phyloP scores from a whole-genome alignment of 2,329 filamentous ascomycete species.

The Pezicula rhizophila region DNA sequence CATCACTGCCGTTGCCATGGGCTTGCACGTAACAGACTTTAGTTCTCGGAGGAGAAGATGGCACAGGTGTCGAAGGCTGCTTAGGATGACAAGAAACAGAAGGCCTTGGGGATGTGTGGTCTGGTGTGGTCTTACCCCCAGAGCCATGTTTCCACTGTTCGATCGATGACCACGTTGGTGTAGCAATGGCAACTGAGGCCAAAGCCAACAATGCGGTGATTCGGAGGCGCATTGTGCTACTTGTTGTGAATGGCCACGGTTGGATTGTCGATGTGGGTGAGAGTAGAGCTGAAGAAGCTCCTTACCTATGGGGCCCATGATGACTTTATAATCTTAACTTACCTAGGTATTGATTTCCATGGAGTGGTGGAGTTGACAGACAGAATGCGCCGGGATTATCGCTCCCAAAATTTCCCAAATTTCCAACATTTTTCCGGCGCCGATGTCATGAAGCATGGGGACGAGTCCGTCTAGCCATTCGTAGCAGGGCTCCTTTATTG shows the following conservation, averaged over 20 bases:
- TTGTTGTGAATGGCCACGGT: too few relatives aligned
- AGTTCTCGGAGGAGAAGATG: conserved; percentile 12
- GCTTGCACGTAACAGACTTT: conserved; percentile 23
- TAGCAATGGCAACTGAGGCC: conserved; percentile 16
- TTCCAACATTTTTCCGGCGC: conserved; percentile 17
- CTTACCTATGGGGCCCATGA: conserved; percentile 5
- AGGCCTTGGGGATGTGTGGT: conserved; percentile 20
- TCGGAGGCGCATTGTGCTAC: conserved; percentile 21
- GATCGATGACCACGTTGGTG: conserved; percentile 13
- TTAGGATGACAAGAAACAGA: conserved; percentile 17
- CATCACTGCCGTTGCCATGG: conserved; percentile 22
- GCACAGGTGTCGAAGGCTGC: conserved; percentile 10
- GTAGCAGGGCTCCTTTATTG: too few relatives aligned
- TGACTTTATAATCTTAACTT: conserved; percentile 5
- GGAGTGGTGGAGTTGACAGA: not conserved
- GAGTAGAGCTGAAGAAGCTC: not conserved
- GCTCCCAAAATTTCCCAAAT: conserved; percentile 5
- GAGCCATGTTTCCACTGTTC: conserved; percentile 10
- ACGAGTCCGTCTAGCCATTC: too few relatives aligned
- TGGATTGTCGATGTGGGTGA: not conserved
- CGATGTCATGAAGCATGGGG: not conserved
- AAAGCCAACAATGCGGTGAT: conserved; percentile 14
- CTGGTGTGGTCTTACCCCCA: conserved; percentile 5
- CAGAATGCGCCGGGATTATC: not conserved
- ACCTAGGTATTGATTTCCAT: conserved; percentile 5